Conservation (phyloP, 2,329 filamentous ascomycete genomes). For the Neobulgaria alba region DNA sequence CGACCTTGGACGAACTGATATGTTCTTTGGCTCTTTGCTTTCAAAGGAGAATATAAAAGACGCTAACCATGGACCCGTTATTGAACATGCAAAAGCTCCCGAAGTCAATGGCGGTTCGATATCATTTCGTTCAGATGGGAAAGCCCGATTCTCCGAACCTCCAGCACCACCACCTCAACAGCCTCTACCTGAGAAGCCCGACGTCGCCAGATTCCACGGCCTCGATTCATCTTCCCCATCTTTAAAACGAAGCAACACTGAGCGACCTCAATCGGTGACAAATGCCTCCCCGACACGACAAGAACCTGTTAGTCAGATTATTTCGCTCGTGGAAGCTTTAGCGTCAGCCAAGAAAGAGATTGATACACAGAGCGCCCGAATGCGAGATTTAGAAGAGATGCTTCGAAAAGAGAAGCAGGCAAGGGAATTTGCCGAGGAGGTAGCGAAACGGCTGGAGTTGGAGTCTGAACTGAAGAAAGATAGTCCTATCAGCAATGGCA, state of each 20-base stretch:
- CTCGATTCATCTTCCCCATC: constrained; percentile 45
- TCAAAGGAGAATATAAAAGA: constrained; percentile 61
- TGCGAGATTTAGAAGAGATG: constrained; percentile 73
- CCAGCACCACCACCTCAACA: constrained; percentile 90
- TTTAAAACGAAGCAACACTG: constrained; percentile 67
- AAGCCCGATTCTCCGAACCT: constrained; percentile 83
- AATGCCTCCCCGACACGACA: constrained; percentile 36
- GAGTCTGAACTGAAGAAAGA: constrained; percentile 33
- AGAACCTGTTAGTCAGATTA: constrained; percentile 62
- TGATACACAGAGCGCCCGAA: constrained; percentile 68
- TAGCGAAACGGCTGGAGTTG: constrained; percentile 62
- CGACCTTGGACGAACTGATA: constrained; percentile 73
- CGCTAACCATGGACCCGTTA: constrained; percentile 40
- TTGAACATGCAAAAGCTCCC: constrained; percentile 40
- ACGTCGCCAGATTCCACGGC: constrained; percentile 45
- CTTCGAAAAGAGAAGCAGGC: constrained; percentile 73
- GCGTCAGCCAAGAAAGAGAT: constrained; percentile 79
- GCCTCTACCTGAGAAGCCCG: constrained; percentile 87
- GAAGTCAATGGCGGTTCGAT: constrained; percentile 38
- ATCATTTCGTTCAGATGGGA: constrained; percentile 58
- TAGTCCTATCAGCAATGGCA: constrained; percentile 31
- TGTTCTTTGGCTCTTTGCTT: constrained; percentile 71
- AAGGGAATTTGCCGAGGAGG: constrained; percentile 74
- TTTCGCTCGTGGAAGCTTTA: constrained; percentile 77
- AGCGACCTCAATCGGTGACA: constrained; percentile 56